A percentile compares a stretch with the other conserved stretches of the same genome.
Conservation (phyloP, 1,284 basidiomycete species). For the Caloboletus inedulis region DNA sequence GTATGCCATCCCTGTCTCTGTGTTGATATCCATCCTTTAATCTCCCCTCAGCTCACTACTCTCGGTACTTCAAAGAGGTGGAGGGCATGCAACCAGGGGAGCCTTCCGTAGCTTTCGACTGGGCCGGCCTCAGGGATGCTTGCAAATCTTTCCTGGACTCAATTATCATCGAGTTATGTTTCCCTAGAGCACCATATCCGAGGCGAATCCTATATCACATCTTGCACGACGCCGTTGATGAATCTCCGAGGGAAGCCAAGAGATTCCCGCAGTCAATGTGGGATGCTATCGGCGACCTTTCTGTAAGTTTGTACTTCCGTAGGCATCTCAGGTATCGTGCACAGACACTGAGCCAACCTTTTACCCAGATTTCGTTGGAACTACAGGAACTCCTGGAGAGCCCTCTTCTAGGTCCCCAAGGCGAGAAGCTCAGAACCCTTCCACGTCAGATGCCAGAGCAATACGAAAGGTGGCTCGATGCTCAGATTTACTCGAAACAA, state of each 20-base stretch:
- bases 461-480: conserved; percentile 63
- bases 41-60: conserved; percentile 54
- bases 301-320: conserved; percentile 54
- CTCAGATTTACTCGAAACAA: conserved; percentile 55
- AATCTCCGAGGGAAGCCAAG: conserved; percentile 65
- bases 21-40: conserved; percentile 14
- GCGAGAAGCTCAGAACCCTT: conserved; percentile 46
- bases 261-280: conserved; percentile 73
- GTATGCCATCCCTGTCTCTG: conserved; percentile 40
- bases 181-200: conserved; percentile 64
- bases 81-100: conserved; percentile 40
- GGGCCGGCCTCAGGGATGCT: conserved; percentile 52
- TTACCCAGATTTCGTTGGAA: conserved; percentile 53
- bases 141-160: conserved; percentile 76
- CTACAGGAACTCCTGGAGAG: conserved; percentile 59
- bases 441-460: conserved; percentile 51
- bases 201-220: conserved; percentile 60
- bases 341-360: neutral
- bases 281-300: conserved; percentile 74
- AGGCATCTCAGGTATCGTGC: conserved; percentile 19
- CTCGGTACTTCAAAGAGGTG: conserved; percentile 58
- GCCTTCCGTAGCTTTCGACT: conserved; percentile 57
- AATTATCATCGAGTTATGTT: conserved; percentile 73
- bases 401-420: conserved; percentile 52
- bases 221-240: conserved; percentile 63